Base-by-base conservation (phyloP, 352 stramenopile species). In the Aphanomyces stellatus region DNA sequence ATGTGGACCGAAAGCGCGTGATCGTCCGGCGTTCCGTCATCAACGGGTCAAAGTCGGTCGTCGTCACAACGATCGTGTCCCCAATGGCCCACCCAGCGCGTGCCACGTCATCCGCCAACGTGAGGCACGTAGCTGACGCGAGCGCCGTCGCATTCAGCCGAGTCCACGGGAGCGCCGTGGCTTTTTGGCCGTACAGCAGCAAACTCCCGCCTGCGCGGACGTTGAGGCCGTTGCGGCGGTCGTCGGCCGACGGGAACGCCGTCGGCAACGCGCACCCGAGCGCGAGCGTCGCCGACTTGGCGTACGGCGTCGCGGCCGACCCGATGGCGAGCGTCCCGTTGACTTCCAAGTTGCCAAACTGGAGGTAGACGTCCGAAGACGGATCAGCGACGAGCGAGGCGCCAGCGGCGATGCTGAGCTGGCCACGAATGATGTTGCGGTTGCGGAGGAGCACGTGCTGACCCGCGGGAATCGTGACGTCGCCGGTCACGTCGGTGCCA, bases 21-120 rank as follows among this genome's bases (percentile, higher is more conserved):
- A 85, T 75, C 17, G 61, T 71, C n/a, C 74, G 70, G 27, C 74
- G 73, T 49, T 83, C 77, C 8, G 69, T 72, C 49, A 80, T 67
- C 43, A 75, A 63, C 27, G 73, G 74, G 31, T 79, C 71, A 55
- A 74, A 79, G 24, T 80, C 75, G 7, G 75, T 79, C 3, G 74
- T 74, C 2, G 76, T 62, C 10, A 87, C 46, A 24, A 84, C 68
- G 28, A 87, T 74, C 34, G 71, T 59, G 40, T 85, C 79, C 11
- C 78, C 77, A 42, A 78, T 53, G 0, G 37, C 41, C 73, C 74
- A 87, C 10, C 24, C 46, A 40, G 30, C 30, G 22, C 11, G 6
- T 17, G 72, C 69, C 25, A 40, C 57, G 8, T 65, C 68, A 0
- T 76, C 30, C 10, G 72, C 69, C 3, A 79, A 35, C 7, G 41